A percentile compares a stretch with the other conserved stretches of the same genome.
Evolutionary conservation across 2,329 filamentous ascomycete species (phyloP).

Genomic region (Aureobasidium musti): DNA sequence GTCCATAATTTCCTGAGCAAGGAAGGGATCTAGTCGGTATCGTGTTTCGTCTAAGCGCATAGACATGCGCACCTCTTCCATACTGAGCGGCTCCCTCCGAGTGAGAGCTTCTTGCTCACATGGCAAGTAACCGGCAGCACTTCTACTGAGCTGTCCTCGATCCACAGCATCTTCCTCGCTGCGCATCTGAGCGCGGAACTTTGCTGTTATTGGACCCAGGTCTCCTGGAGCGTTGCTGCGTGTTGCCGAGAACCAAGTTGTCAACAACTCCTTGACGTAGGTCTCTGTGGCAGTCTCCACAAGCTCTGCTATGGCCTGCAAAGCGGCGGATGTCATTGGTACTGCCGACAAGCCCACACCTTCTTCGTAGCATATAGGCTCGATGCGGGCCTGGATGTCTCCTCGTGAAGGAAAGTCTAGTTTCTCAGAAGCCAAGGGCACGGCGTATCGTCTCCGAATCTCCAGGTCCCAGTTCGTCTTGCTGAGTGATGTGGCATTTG

Average conservation of each 20-base stretch:
- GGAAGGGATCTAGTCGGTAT: slow-evolving; percentile 73
- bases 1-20: slow-evolving; percentile 68
- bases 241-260: slow-evolving; percentile 57
- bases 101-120: slow-evolving; percentile 76
- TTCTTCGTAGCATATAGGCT: slow-evolving; percentile 67
- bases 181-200: slow-evolving; percentile 72
- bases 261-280: slow-evolving; percentile 63
- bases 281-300: slow-evolving; percentile 64
- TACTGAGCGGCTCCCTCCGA: slow-evolving; percentile 69
- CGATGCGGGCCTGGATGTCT: slow-evolving; percentile 61
- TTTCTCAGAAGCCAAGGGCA: slow-evolving; percentile 62
- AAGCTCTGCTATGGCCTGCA: slow-evolving; percentile 57
- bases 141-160: slow-evolving; percentile 72
- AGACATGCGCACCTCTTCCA: slow-evolving; percentile 76
- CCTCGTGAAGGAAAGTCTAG: slow-evolving; percentile 63
- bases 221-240: slow-evolving; percentile 54
- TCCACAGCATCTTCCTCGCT: slow-evolving; percentile 72
- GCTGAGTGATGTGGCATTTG: slow-evolving; percentile 30
- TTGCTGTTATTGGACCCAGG: slow-evolving; percentile 68
- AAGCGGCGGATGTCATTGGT: slow-evolving; percentile 34
- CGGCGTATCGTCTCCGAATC: slow-evolving; percentile 64
- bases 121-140: slow-evolving; percentile 76
- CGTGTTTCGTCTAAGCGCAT: slow-evolving; percentile 74
- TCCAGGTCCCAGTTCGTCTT: slow-evolving; percentile 63
- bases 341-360: slow-evolving; percentile 45